Conservation (phyloP, 371 early-diverging fungal genomes). For the Mucor piriformis region DNA sequence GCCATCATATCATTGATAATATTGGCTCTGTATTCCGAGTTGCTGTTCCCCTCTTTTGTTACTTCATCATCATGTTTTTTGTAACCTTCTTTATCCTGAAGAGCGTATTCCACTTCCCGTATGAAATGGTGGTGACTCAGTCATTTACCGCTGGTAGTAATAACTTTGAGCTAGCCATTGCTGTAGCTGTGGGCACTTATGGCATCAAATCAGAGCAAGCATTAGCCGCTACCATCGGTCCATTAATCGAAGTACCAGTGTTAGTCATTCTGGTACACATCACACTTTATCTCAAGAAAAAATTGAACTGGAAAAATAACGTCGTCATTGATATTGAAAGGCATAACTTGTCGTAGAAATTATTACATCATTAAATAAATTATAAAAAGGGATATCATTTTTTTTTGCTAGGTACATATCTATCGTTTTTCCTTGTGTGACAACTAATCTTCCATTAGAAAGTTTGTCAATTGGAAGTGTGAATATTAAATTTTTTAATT, state of each 20-base stretch:
- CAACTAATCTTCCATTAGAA: too few relatives aligned
- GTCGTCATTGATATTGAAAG: not conserved
- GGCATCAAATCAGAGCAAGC: constrained; percentile 71
- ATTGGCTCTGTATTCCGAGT: constrained; percentile 70
- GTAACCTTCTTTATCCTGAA: constrained; percentile 47
- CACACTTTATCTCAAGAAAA: constrained; percentile 31
- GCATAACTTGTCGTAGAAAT: too few relatives aligned
- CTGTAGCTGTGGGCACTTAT: constrained; percentile 71
- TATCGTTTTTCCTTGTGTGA: too few relatives aligned
- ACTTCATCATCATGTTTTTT: constrained; percentile 65
- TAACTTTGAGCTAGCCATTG: constrained; percentile 82
- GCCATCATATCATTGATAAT: constrained; percentile 63
- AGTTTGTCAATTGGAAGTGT: too few relatives aligned
- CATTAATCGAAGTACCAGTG: constrained; percentile 77
- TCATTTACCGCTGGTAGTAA: constrained; percentile 75
- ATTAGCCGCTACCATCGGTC: constrained; percentile 73
- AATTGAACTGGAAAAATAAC: not conserved
- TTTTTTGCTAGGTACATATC: too few relatives aligned
- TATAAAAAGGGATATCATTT: too few relatives aligned
- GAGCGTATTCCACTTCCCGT: constrained; percentile 35
- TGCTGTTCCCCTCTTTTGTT: constrained; percentile 69
- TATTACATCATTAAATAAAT: too few relatives aligned
- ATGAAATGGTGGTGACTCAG: constrained; percentile 60
- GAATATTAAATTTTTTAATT: too few relatives aligned
- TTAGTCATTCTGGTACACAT: constrained; percentile 33